Evolutionary conservation across 148 eudicot genomes (phyloP).

Genomic region (Camellia japonica): DNA sequence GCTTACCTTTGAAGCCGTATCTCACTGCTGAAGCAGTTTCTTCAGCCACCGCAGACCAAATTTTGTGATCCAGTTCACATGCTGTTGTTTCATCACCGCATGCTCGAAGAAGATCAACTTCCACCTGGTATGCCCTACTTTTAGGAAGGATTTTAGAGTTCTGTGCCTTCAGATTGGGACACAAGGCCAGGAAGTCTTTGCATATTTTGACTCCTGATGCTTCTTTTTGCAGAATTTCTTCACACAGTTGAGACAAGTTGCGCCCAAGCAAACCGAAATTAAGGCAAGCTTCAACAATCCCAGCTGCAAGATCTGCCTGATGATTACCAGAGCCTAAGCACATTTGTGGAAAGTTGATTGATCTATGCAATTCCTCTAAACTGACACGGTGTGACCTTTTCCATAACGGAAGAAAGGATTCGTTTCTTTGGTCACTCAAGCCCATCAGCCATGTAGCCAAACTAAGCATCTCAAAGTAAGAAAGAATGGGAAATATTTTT

Average conservation of each 20-base stretch:
- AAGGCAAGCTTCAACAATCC: conserved; percentile 81
- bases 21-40: conserved; percentile 97
- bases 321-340: conserved; percentile 75
- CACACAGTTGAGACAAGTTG: conserved; percentile 78
- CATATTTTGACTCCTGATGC: conserved; percentile 62
- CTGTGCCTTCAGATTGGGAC: conserved; percentile 61
- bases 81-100: conserved; percentile 59
- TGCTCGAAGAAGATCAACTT: conserved; percentile 81
- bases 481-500: conserved; percentile 70
- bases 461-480: conserved; percentile 77
- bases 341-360: conserved; percentile 80
- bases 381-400: conserved; percentile 65
- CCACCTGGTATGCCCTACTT: conserved; percentile 88
- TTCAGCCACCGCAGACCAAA: conserved; percentile 95
- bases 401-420: conserved; percentile 53
- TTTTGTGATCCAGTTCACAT: conserved; percentile 59
- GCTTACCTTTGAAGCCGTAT: conserved; percentile 86
- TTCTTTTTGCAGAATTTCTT: conserved; percentile 76
- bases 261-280: conserved; percentile 86
- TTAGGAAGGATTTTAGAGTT: conserved; percentile 70
- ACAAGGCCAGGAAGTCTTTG: conserved; percentile 57
- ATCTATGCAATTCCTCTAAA: conserved; percentile 85
- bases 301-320: conserved; percentile 87
- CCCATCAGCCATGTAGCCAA: conserved; percentile 93
- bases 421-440: conserved; percentile 39